Evolutionary conservation across 345 rosid genomes (phyloP).

Genomic region (Balakata baccata): DNA sequence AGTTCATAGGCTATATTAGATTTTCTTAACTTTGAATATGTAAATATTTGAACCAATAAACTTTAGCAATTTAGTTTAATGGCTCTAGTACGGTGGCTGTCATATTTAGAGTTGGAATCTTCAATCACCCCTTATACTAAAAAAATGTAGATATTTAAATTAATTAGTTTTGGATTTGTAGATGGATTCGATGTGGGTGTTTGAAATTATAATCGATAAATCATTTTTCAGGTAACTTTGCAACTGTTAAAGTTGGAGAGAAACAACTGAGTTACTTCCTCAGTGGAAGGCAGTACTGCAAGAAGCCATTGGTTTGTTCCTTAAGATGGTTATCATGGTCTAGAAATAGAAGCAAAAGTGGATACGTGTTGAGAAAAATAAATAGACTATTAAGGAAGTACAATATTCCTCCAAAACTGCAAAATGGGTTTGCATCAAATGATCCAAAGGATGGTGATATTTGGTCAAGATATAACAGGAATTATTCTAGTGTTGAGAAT

Average conservation of each 20-base stretch:
- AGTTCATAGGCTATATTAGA: no score
- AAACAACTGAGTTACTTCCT: background rate
- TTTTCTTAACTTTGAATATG: no score
- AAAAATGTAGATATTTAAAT: background rate
- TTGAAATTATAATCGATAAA: no score
- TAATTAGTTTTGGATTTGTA: no score
- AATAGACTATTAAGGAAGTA: background rate
- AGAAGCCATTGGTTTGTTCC: background rate
- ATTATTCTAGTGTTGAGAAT: background rate
- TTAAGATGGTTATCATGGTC: background rate
- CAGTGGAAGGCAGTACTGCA: background rate
- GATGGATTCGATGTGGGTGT: no score
- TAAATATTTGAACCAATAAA: no score
- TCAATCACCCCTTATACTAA: no score
- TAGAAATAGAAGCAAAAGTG: background rate
- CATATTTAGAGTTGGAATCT: no score
- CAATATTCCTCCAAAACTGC: background rate
- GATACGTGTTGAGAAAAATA: background rate
- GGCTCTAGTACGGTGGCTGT: no score
- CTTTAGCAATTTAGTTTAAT: no score
- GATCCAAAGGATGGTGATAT: background rate
- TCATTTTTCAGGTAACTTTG: background rate
- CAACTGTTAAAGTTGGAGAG: background rate
- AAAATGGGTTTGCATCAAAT: constrained; percentile 1
- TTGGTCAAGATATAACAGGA: no score